These are phyloP conservation scores for Fusarium miscanthi DNA, from an alignment of 2,329 filamentous ascomycete species.

Conservation along the genomic window DNA sequence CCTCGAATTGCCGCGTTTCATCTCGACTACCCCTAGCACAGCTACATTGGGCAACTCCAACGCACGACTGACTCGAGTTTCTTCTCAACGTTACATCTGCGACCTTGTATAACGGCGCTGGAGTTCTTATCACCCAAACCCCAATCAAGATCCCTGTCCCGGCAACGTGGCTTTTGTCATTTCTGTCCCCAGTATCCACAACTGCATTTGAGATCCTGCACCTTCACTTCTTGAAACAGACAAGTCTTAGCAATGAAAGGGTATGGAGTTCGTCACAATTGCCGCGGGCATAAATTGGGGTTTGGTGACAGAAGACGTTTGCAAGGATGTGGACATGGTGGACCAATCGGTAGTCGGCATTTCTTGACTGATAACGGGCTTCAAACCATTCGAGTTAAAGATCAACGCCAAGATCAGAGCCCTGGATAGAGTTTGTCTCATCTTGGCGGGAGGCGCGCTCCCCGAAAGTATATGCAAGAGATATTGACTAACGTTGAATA, in stretches of 20 bases:
- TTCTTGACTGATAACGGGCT: neutral
- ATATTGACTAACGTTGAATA: neutral
- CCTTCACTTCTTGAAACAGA: neutral
- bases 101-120: neutral
- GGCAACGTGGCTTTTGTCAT: neutral
- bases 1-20: neutral
- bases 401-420: neutral
- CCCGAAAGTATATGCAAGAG: conserved; percentile 4
- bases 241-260: neutral
- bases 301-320: neutral
- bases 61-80: neutral
- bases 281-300: neutral
- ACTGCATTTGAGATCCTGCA: neutral
- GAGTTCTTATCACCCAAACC: neutral
- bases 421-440: neutral
- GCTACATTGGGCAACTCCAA: neutral
- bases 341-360: neutral
- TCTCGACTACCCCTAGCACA: neutral
- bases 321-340: neutral
- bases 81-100: neutral
- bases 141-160: neutral
- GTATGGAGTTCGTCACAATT: neutral
- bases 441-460: neutral
- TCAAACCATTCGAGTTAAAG: neutral
- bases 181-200: neutral